These are phyloP conservation scores for Zygotorulaspora sp. DNA, from an alignment of 805 yeast genomes.

Conservation along the genomic window DNA sequence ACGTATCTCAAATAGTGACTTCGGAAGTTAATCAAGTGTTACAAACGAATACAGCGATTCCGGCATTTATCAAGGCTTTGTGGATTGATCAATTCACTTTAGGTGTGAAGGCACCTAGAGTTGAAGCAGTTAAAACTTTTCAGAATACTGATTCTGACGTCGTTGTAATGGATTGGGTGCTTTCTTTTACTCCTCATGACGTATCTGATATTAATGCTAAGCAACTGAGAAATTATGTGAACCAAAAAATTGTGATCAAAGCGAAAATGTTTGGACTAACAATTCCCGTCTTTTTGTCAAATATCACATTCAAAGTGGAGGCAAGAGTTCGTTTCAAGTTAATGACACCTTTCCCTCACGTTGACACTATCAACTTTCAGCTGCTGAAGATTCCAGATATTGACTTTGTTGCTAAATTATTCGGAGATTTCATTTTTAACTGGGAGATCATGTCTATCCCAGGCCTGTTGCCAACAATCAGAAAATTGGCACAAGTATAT, in stretches of 20 bases:
- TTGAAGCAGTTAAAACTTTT: conserved; percentile 84
- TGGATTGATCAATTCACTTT: conserved; percentile 87
- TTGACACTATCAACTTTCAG: conserved; percentile 84
- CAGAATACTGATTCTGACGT: conserved; percentile 88
- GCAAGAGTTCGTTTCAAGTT: conserved; percentile 81
- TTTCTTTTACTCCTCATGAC: conserved; percentile 90
- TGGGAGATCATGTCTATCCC: conserved; percentile 87
- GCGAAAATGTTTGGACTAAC: conserved; percentile 78
- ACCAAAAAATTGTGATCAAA: conserved; percentile 74
- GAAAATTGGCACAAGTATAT: conserved; percentile 79
- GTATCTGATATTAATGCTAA: conserved; percentile 77
- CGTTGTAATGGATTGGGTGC: conserved; percentile 96
- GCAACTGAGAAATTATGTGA: conserved; percentile 78
- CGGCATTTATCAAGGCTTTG: conserved; percentile 75
- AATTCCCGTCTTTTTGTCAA: conserved; percentile 74
- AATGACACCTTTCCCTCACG: conserved; percentile 88
- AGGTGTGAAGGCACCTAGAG: conserved; percentile 94
- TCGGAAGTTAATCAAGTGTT: conserved; percentile 80
- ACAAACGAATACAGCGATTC: conserved; percentile 67
- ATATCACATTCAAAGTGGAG: conserved; percentile 69
- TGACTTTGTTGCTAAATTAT: conserved; percentile 69
- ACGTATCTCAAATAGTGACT: conserved; percentile 76
- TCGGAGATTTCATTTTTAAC: conserved; percentile 79
- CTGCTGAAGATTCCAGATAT: conserved; percentile 81
- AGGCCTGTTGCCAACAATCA: conserved; percentile 76